Percentiles rank a stretch among this genome's conserved stretches.
Conservation (phyloP, 805 yeast species). For the Sugiyamaella americana region DNA sequence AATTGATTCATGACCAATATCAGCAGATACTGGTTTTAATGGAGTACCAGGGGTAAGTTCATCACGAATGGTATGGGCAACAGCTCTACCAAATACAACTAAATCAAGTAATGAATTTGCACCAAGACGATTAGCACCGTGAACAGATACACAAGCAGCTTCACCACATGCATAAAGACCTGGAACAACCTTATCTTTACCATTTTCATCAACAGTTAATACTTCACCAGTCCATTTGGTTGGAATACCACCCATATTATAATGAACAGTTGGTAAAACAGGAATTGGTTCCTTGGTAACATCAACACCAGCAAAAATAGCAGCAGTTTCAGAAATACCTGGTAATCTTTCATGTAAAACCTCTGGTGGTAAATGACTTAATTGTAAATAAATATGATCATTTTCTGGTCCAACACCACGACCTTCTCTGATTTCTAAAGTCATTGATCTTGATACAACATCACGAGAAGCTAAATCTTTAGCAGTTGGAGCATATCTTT, state of each 20-base stretch:
- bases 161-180: slow-evolving; percentile 98
- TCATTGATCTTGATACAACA: slow-evolving; percentile 96
- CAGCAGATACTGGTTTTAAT: slow-evolving; percentile 73
- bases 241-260: slow-evolving; percentile 99
- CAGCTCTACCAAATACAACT: slow-evolving; percentile 98
- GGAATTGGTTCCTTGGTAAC: slow-evolving; percentile 99
- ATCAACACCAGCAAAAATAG: slow-evolving; percentile 98
- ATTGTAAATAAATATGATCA: slow-evolving; percentile 93
- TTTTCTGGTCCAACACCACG: slow-evolving; percentile 97
- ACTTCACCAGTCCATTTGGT: slow-evolving; percentile 97
- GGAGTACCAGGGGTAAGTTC: slow-evolving; percentile 84
- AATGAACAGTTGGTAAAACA: slow-evolving; percentile 95
- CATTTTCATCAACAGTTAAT: slow-evolving; percentile 70
- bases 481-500: slow-evolving; percentile 97
- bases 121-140: slow-evolving; percentile 98
- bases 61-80: slow-evolving; percentile 84
- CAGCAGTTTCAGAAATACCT: slow-evolving; percentile 98
- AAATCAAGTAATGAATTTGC: slow-evolving; percentile 95
- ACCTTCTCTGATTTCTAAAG: slow-evolving; percentile 97
- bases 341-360: slow-evolving; percentile 94
- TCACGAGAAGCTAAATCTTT: slow-evolving; percentile 98
- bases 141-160: slow-evolving; percentile 98
- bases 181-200: slow-evolving; percentile 85
- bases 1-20: slow-evolving; percentile 82
- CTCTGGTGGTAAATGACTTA: slow-evolving; percentile 86